These are phyloP conservation scores for Globisporangium heterothallicum DNA, from an alignment of 352 stramenopile genomes.

Conservation along the genomic window DNA sequence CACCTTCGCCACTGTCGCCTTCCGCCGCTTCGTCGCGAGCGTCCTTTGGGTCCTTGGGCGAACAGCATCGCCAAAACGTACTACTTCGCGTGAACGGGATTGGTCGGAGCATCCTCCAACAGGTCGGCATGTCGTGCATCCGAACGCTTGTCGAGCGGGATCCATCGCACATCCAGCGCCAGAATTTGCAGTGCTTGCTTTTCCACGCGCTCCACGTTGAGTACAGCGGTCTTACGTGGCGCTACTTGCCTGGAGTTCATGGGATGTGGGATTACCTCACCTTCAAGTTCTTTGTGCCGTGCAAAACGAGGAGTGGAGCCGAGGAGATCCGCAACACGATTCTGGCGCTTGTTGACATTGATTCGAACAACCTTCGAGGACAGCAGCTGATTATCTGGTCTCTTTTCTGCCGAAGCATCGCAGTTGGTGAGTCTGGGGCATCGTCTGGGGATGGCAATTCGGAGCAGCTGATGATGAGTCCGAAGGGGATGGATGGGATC, in stretches of 20 bases:
- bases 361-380: slow-evolving; percentile 35
- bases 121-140: slow-evolving; percentile 67
- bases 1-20: slow-evolving; percentile 8
- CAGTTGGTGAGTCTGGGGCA: slow-evolving; percentile 65
- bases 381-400: slow-evolving; percentile 66
- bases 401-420: slow-evolving; percentile 73
- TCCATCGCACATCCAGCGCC: slow-evolving; percentile 47
- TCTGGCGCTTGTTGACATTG: slow-evolving; percentile 61
- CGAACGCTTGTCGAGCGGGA: slow-evolving; percentile 77
- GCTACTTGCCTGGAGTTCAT: slow-evolving; percentile 54
- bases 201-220: slow-evolving; percentile 77
- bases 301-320: slow-evolving; percentile 29
- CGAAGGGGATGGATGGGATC: slow-evolving; percentile 38
- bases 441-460: slow-evolving; percentile 9
- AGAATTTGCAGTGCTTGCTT: slow-evolving; percentile 62
- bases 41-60: slow-evolving; percentile 18
- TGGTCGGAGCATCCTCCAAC: slow-evolving; percentile 61
- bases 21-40: slow-evolving; percentile 9
- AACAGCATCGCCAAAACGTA: slow-evolving; percentile 26
- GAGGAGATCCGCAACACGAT: slow-evolving; percentile 51
- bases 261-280: slow-evolving; percentile 65
- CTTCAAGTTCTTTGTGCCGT: slow-evolving; percentile 26
- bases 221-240: slow-evolving; percentile 53
- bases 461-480: slow-evolving; percentile 67
- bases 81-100: slow-evolving; percentile 49